These are phyloP conservation scores for Candida montana DNA, from an alignment of 805 yeast species.

Conservation along the genomic window DNA sequence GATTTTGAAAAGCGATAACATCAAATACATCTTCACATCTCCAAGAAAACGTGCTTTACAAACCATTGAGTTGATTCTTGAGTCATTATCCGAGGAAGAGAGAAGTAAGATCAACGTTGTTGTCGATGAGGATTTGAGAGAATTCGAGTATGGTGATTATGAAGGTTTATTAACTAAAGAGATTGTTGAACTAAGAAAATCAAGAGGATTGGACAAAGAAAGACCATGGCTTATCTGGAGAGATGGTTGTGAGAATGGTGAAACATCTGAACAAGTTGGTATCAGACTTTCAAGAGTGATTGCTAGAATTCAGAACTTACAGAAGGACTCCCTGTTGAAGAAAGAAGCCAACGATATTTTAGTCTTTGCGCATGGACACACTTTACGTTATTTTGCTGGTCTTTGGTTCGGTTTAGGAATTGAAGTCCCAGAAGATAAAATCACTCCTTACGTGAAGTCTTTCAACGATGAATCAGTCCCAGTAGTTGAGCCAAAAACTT, in stretches of 20 bases:
- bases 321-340: slow-evolving; percentile 44
- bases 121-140: slow-evolving; percentile 69
- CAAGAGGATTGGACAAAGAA: slow-evolving; percentile 50
- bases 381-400: slow-evolving; percentile 82
- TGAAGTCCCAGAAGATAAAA: slow-evolving; percentile 13
- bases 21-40: slow-evolving; percentile 67
- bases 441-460: slow-evolving; percentile 18
- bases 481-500: slow-evolving; percentile 28
- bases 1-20: slow-evolving; percentile 55
- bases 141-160: slow-evolving; percentile 96
- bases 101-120: slow-evolving; percentile 38
- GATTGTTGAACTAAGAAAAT: slow-evolving; percentile 53
- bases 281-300: slow-evolving; percentile 69
- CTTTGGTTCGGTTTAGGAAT: slow-evolving; percentile 61
- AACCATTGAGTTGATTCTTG: slow-evolving; percentile 63
- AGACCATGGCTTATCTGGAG: slow-evolving; percentile 77
- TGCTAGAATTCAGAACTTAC: slow-evolving; percentile 55
- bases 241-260: slow-evolving; percentile 93
- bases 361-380: slow-evolving; percentile 91
- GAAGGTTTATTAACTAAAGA: slow-evolving; percentile 76
- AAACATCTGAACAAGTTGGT: slow-evolving; percentile 58
- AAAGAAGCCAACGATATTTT: slow-evolving; percentile 63
- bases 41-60: slow-evolving; percentile 78
- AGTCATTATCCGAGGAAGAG: slow-evolving; percentile 38
- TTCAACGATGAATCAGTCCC: slow-evolving; percentile 27